These are phyloP conservation scores for Chrysophaeum taylorii DNA, from an alignment of 352 stramenopile genomes.

Conservation along the genomic window DNA sequence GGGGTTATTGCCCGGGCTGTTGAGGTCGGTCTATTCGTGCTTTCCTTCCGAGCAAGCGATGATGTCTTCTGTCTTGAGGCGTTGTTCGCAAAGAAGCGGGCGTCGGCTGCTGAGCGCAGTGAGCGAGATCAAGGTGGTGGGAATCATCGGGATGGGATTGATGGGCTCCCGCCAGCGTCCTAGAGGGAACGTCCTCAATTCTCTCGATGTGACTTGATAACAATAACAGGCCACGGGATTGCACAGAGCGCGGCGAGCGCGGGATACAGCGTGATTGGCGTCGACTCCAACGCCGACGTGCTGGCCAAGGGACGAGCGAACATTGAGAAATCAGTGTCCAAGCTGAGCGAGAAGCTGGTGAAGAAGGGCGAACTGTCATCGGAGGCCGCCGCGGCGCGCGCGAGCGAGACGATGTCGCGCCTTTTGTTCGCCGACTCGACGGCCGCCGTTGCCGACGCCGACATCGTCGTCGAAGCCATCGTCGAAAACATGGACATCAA, in stretches of 20 bases:
- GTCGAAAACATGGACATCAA: slow-evolving; percentile 89
- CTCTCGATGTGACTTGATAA: not conserved
- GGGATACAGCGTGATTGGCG: slow-evolving; percentile 43
- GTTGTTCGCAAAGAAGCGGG: too few species aligned
- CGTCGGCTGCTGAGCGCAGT: too few species aligned
- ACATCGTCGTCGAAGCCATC: slow-evolving; percentile 95
- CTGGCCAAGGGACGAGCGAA: slow-evolving; percentile 48
- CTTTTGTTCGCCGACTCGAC: slow-evolving; percentile 78
- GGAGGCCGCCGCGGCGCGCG: slow-evolving; percentile 54
- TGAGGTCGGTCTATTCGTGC: too few species aligned
- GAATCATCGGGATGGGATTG: slow-evolving; percentile 86
- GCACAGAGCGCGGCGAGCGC: slow-evolving; percentile 74
- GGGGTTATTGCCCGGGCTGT: too few species aligned
- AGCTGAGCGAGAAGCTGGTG: slow-evolving; percentile 64
- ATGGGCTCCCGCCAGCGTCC: slow-evolving; percentile 66
- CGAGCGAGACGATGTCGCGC: slow-evolving; percentile 51
- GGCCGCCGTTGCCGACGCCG: slow-evolving; percentile 67
- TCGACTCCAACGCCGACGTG: slow-evolving; percentile 45
- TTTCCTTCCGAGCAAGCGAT: too few species aligned
- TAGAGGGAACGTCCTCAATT: too few species aligned
- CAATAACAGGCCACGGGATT: slow-evolving; percentile 92
- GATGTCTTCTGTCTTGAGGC: too few species aligned
- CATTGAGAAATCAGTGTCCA: slow-evolving; percentile 78
- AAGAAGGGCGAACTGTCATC: slow-evolving; percentile 72
- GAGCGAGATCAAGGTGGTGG: slow-evolving; percentile 57